Evolutionary conservation across 345 rosid species (phyloP).

Genomic region (Microthlaspi erraticum): DNA sequence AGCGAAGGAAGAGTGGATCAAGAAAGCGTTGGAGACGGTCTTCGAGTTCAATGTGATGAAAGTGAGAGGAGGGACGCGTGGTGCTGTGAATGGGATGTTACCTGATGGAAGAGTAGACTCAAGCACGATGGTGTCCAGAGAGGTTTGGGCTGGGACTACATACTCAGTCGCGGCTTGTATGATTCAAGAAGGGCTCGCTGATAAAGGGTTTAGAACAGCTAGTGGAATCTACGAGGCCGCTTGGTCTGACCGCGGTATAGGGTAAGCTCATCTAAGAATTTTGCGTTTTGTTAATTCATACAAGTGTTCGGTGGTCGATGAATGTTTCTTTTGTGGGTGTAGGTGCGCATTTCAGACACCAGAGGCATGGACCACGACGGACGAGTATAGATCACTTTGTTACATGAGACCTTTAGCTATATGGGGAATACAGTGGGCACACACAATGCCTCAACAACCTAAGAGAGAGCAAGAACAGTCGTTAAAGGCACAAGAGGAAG

Average conservation of each 20-base stretch:
- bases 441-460: constrained; percentile 55
- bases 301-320: background rate
- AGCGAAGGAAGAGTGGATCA: constrained; percentile 60
- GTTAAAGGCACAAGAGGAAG: constrained; percentile 31
- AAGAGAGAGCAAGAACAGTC: constrained; percentile 38
- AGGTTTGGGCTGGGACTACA: constrained; percentile 83
- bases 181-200: constrained; percentile 69
- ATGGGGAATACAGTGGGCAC: constrained; percentile 86
- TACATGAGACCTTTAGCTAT: constrained; percentile 86
- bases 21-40: constrained; percentile 60
- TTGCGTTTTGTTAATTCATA: background rate
- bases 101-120: constrained; percentile 71
- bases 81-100: constrained; percentile 76
- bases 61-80: constrained; percentile 60
- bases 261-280: constrained; percentile 47
- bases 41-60: constrained; percentile 71
- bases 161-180: constrained; percentile 77
- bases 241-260: constrained; percentile 69
- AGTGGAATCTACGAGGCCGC: constrained; percentile 64
- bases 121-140: constrained; percentile 63
- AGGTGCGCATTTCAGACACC: constrained; percentile 80
- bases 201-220: constrained; percentile 66
- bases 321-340: constrained; percentile 20
- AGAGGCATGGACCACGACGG: constrained; percentile 66
- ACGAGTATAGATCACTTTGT: constrained; percentile 62